Conservation (phyloP, 345 rosid genomes). For the Kernera saxatilis region DNA sequence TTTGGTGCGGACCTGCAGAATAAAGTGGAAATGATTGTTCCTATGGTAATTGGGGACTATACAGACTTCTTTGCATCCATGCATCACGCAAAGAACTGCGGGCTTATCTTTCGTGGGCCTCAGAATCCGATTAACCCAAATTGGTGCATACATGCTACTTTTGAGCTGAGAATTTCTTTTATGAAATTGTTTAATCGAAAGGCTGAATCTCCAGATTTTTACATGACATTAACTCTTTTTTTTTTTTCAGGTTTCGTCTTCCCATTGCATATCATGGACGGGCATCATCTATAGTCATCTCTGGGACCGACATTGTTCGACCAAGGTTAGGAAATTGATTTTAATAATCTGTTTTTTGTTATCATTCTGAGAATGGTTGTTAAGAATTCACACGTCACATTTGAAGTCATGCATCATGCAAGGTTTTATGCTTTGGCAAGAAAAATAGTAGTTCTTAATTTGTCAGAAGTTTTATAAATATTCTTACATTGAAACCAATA, state of each 20-base stretch:
- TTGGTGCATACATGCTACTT: conserved; percentile 44
- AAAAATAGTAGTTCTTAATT: background rate
- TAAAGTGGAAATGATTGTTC: conserved; percentile 83
- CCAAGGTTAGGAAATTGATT: conserved; percentile 54
- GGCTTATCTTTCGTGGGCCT: conserved; percentile 84
- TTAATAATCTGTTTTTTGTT: background rate
- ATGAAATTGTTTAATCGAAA: background rate
- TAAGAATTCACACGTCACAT: background rate
- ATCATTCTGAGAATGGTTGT: background rate
- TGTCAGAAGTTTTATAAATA: background rate
- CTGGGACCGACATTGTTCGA: conserved; percentile 82
- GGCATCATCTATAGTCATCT: conserved; percentile 81
- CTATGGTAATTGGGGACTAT: conserved; percentile 84
- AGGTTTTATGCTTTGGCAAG: background rate
- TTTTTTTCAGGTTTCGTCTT: conserved; percentile 73
- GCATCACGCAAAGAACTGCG: conserved; percentile 95
- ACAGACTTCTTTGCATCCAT: conserved; percentile 90
- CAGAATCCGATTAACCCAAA: conserved; percentile 62
- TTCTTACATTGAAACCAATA: background rate
- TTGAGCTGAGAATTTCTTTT: conserved; percentile 1
- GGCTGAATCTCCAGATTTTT: background rate
- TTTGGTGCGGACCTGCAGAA: conserved; percentile 36
- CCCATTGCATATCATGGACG: conserved; percentile 98
- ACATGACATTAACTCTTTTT: conserved; percentile 16
- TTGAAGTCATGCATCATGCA: conserved; percentile 1